Evolutionary conservation across 2,329 filamentous ascomycete species (phyloP), one percentile per base, ranked within the genome.

Genomic region (Lachnellula willkommii): DNA sequence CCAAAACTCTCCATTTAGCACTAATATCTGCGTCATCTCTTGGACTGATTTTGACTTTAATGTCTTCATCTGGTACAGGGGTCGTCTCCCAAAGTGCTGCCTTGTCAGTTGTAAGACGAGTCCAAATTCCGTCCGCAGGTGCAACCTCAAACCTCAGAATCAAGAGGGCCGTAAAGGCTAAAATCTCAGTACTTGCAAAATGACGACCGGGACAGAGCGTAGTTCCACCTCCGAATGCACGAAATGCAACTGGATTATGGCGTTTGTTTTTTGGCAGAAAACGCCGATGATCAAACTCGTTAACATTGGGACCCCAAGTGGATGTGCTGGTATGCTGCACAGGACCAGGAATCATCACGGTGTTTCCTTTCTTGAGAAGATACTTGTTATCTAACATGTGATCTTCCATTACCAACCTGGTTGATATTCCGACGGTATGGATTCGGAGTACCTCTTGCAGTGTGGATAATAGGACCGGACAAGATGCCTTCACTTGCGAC

Each of bases 381-480:
- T 69, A 74, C 37, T 65, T 54, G 12, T 64, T 56, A 12, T 67
- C 62, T 1, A 75, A 63, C 3, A 68, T 52, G 1, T 66, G 69
- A 48, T 75, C 72, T 35, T 73, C 59, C 49, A 68, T 66, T 3
- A 74, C 71, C 45, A 69, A 56, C 15, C 73, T 69, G 46, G 66
- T 36, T 2, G 71, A 74, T 37, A 70, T 69, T 3, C 72, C 72
- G 28, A 71, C 71, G 24, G 69, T 70, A 46, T 69, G 65, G 48
- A 68, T 66, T 3, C 76, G 72, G 8, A 77, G 67, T 2, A 69
- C 69, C 58, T 78, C 75, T 49, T 77, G 70, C 42, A 73, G 71
- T 2, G 70, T 68, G 6, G 74, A 75, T 3, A 71, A 56, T 4
- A 78, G 57, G 0, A 74, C 66, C 2, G 72, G 71, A 57, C 73